Evolutionary conservation across 768 basidiomycete species (phyloP), one percentile per base, ranked within the genome.

Genomic region (Russula sp.): DNA sequence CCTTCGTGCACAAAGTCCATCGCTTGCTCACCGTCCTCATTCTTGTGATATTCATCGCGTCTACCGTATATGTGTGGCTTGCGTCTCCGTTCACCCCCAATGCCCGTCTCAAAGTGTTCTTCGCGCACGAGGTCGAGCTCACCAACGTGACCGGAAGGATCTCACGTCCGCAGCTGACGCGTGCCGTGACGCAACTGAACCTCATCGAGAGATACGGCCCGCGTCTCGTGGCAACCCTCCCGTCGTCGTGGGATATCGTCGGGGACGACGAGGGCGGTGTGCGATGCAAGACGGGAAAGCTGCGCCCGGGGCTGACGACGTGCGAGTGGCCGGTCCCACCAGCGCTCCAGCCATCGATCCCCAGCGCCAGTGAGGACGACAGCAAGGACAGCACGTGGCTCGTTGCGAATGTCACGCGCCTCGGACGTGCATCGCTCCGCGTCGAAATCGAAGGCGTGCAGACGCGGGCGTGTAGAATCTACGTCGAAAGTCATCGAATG

Each of bases 41-140:
- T 7, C 58, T 82, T 25, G 39, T 76, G 9, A 45, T 81, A 6
- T 79, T 85, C 64, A 51, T 68, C 5, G 55, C 62, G 7, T 71
- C 69, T 62, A 80, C 79, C 0, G 56, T 73, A 13, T 83, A 78
- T 66, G 70, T 73, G 55, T 75, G 78, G 70, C 59, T 78, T 7
- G 74, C 71, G 7, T 83, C 84, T 73, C 89, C 89, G 0, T 91
- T 92, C 75, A 60, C 81, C 16, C 72, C 76, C 43, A 70, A 79
- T 22, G 71, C 79, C 5, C 88, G 88, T 0, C 73, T 90, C 68
- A 90, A 88, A 65, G 72, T 90, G 1, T 88, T 78, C 72, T 92
- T 90, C 77, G 77, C 78, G 52, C 90, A 91, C 69, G 75, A 69
- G 1, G 74, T 89, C 7, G 74, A 79, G 51, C 71, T 89, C 42